Base-by-base conservation (phyloP, 768 basidiomycete species). In the Auricularia sp. region DNA sequence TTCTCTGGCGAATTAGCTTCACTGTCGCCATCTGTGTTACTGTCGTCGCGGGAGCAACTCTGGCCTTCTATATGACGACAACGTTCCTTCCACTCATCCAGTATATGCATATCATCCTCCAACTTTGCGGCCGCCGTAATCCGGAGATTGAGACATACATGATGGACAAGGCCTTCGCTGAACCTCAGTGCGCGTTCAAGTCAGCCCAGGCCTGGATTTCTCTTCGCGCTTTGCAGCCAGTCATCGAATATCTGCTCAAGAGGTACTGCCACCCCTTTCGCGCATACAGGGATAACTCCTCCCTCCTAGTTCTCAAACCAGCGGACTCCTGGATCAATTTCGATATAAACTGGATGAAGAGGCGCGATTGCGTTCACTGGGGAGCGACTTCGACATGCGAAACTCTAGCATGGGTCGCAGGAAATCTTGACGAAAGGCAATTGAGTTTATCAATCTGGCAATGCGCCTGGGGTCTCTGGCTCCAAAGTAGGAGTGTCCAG, bases 1-100 rank as follows among this genome's bases (percentile, higher is more conserved):
- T 69, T 12, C 54, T 70, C 1, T 69, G 64, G 65, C 47, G 18
- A 6, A 8, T 51, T 18, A 8, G 16, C 16, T 5, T 21, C 6
- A 21, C 16, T 6, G 47, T 51, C 6, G 47, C 47, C 21, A 11
- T 10, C 21, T 16, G 18, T 18, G 47, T 51, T 18, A 51, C 21
- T 21, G 21, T 21, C 6, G 16, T 18, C 11, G 47, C 47, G 11
- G 47, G 47, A 6, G 5, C 18, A 6, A 51, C 47, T 5, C 18
- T 16, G 8, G 47, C 47, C 6, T 51, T 51, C 47, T 51, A 51
- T 18, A 12, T 51, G 47, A 18, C 21, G 21, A 51, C 47, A 6
- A 21, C 47, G 10, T 18, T 21, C 21, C 5, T 21, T 18, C 47
- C 47, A 18, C 7, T 51, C 18, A 18, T 16, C 11, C 47, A 51